Percentiles rank a stretch among this genome's conserved stretches.
Conservation (phyloP, 495 filamentous ascomycete species). For the Articulospora tetracladia region DNA sequence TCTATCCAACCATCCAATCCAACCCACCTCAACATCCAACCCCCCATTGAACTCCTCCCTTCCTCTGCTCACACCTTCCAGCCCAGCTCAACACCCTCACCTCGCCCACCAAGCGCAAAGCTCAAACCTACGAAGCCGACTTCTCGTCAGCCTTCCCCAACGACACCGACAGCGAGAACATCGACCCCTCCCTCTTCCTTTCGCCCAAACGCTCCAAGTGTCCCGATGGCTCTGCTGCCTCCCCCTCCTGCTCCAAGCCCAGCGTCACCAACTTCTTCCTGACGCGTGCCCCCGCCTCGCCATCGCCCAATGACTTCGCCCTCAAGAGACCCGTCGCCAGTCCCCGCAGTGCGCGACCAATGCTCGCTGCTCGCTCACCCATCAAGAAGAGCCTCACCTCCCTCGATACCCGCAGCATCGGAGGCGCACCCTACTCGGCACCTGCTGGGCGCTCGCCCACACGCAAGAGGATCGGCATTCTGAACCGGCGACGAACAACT, state of each 20-base stretch:
- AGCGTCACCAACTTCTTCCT: constrained; percentile 29
- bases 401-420: constrained; percentile 39
- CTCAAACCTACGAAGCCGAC: constrained; percentile 14
- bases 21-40: not conserved
- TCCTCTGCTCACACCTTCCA: not conserved
- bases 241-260: constrained; percentile 20
- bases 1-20: constrained; percentile 6
- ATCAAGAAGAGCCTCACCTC: constrained; percentile 27
- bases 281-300: constrained; percentile 23
- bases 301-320: constrained; percentile 20
- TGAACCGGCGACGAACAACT: constrained; percentile 53
- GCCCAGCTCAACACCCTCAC: too few species aligned
- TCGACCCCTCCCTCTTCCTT: constrained; percentile 64
- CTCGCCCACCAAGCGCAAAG: constrained; percentile 21
- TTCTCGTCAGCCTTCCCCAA: constrained; percentile 22
- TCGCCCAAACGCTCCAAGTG: constrained; percentile 64
- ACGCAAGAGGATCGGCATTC: constrained; percentile 57
- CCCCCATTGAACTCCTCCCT: not conserved
- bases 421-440: constrained; percentile 43
- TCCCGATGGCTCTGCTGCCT: constrained; percentile 41
- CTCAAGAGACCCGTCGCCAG: constrained; percentile 26
- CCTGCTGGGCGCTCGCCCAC: constrained; percentile 61
- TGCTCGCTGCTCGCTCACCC: constrained; percentile 25
- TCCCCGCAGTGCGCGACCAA: constrained; percentile 31
- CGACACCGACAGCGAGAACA: constrained; percentile 70